These are phyloP conservation scores for Nematodospora anomalae DNA, from an alignment of 1,139 yeast genomes.

Conservation along the genomic window DNA sequence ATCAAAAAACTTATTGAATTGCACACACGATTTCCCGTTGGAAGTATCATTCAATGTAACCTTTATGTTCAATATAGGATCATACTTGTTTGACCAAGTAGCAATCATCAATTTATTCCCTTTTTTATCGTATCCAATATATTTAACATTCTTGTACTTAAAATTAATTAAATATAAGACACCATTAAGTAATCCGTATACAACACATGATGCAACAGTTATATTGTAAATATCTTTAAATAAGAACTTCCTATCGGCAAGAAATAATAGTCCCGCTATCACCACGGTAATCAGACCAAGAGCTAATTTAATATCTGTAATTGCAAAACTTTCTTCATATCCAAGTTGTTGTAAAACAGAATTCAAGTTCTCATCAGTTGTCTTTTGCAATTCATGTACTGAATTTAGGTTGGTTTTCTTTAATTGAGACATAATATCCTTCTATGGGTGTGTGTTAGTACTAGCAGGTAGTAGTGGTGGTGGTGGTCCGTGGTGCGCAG, in stretches of 20 bases:
- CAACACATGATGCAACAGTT: constrained; percentile 39
- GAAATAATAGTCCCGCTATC: constrained; percentile 65
- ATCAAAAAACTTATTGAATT: constrained; percentile 48
- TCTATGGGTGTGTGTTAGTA: too few relatives aligned
- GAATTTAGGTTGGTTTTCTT: constrained; percentile 35
- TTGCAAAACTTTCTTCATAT: constrained; percentile 56
- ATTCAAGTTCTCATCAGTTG: constrained; percentile 51
- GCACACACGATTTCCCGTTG: constrained; percentile 20
- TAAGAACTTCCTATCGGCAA: constrained; percentile 60
- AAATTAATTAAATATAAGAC: constrained; percentile 47
- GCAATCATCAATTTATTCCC: constrained; percentile 37
- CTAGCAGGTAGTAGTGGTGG: too few relatives aligned
- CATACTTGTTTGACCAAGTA: constrained; percentile 40
- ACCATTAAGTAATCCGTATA: constrained; percentile 56
- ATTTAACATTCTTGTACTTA: constrained; percentile 54
- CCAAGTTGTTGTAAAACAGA: constrained; percentile 55
- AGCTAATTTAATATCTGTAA: constrained; percentile 63
- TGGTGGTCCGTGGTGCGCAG: too few relatives aligned
- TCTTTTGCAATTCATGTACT: constrained; percentile 46
- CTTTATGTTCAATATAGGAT: constrained; percentile 44
- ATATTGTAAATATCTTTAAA: constrained; percentile 40
- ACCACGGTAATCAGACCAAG: constrained; percentile 69
- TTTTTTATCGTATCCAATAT: constrained; percentile 50
- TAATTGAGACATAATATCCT: constrained; percentile 20
- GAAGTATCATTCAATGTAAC: constrained; percentile 30